Evolutionary conservation across 495 filamentous ascomycete genomes (phyloP).

Genomic region (Aspergillus taichungensis): DNA sequence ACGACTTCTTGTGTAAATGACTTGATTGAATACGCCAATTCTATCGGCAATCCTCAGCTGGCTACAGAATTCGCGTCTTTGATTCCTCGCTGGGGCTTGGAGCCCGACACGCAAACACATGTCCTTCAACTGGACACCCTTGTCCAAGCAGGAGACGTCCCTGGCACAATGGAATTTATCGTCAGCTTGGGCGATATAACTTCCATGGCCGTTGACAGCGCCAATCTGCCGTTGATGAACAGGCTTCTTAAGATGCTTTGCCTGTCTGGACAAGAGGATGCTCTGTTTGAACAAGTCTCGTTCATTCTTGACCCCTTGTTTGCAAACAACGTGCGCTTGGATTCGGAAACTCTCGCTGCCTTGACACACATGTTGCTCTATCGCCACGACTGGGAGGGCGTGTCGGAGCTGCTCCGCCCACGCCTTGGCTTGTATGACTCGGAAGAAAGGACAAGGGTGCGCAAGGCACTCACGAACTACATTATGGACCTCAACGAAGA

Average conservation of each 20-base stretch:
- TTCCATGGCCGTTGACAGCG: conserved; percentile 32
- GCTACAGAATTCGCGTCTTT: conserved; percentile 64
- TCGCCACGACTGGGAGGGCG: conserved; percentile 62
- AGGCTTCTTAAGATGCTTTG: conserved; percentile 70
- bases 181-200: conserved; percentile 48
- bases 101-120: conserved; percentile 55
- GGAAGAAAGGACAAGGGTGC: conserved; percentile 54
- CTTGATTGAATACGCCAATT: conserved; percentile 65
- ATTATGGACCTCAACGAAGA: conserved; percentile 51
- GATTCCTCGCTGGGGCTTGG: conserved; percentile 51
- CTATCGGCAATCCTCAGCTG: conserved; percentile 56
- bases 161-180: conserved; percentile 55
- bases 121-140: conserved; percentile 69
- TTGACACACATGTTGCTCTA: conserved; percentile 63
- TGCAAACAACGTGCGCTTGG: conserved; percentile 57
- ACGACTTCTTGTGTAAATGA: conserved; percentile 65
- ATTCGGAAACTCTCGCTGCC: conserved; percentile 60
- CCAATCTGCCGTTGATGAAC: conserved; percentile 57
- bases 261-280: conserved; percentile 34
- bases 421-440: conserved; percentile 53
- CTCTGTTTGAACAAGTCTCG: conserved; percentile 57
- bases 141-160: conserved; percentile 58
- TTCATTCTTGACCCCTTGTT: conserved; percentile 67
- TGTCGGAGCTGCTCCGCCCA: conserved; percentile 66
- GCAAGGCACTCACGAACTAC: conserved; percentile 55